These are phyloP conservation scores for Elaphomyces granulatus DNA, from an alignment of 495 filamentous ascomycete species.

Conservation along the genomic window DNA sequence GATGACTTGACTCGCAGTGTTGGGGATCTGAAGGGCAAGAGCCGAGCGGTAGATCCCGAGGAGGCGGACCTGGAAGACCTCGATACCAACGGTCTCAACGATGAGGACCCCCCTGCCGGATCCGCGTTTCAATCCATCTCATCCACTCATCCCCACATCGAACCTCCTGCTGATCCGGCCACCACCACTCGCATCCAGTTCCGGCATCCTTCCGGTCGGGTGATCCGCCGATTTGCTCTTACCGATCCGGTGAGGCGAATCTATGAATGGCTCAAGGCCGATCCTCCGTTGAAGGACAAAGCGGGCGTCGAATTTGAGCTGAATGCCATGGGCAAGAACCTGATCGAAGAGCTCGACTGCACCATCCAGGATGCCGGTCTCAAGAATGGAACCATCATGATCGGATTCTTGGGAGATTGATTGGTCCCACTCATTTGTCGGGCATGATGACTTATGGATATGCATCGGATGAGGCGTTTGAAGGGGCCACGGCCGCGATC, in stretches of 20 bases:
- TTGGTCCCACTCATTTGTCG: too few species aligned
- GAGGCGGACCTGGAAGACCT: conserved; percentile 20
- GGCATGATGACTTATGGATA: background rate
- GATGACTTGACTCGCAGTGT: conserved; percentile 65
- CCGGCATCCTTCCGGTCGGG: conserved; percentile 60
- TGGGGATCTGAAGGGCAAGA: conserved; percentile 50
- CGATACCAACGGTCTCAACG: conserved; percentile 1
- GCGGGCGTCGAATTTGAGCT: conserved; percentile 72
- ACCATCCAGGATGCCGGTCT: conserved; percentile 74
- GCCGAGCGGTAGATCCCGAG: conserved; percentile 34
- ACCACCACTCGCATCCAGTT: conserved; percentile 84
- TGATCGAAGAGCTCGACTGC: conserved; percentile 57
- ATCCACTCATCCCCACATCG: conserved; percentile 53
- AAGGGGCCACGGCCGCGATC: background rate
- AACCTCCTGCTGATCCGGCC: conserved; percentile 53
- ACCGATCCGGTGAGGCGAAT: conserved; percentile 67
- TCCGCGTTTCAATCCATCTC: conserved; percentile 55
- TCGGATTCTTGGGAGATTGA: conserved; percentile 67
- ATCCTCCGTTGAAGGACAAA: conserved; percentile 54
- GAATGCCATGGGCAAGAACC: conserved; percentile 61
- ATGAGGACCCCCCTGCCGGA: conserved; percentile 5
- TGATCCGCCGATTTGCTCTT: conserved; percentile 70
- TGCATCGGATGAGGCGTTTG: conserved; percentile 5
- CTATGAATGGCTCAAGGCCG: conserved; percentile 94
- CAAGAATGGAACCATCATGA: conserved; percentile 83